Conservation (phyloP, 192 early-diverging fungal genomes). For the Backusella sp. region DNA sequence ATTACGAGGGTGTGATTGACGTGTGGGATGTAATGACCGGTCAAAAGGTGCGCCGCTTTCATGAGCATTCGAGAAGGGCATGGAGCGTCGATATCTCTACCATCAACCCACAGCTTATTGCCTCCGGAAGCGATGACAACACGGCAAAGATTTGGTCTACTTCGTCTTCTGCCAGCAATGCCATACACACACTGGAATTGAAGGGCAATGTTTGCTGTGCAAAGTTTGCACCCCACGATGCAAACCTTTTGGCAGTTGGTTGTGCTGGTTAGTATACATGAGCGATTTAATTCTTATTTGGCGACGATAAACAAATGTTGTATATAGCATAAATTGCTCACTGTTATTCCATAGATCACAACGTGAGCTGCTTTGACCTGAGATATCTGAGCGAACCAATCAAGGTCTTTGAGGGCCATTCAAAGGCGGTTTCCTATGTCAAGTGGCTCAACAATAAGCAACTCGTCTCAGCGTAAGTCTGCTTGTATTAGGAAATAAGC, state of each 20-base stretch:
- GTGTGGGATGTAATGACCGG: slow-evolving; percentile 86
- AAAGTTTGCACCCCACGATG: slow-evolving; percentile 80
- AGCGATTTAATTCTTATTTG: slow-evolving; percentile 4
- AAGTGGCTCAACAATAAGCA: slow-evolving; percentile 78
- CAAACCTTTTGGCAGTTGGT: slow-evolving; percentile 81
- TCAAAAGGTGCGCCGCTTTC: slow-evolving; percentile 56
- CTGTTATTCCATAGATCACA: slow-evolving; percentile 61
- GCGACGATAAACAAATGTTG: neutral
- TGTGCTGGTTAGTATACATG: slow-evolving; percentile 63
- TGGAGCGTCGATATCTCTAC: slow-evolving; percentile 91
- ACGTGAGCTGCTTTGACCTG: slow-evolving; percentile 90
- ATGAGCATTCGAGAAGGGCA: slow-evolving; percentile 90
- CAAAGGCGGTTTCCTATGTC: slow-evolving; percentile 94
- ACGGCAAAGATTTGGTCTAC: slow-evolving; percentile 89
- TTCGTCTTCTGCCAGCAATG: slow-evolving; percentile 51
- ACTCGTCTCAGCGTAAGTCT: slow-evolving; percentile 70
- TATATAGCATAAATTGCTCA: neutral
- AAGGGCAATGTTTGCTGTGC: slow-evolving; percentile 93
- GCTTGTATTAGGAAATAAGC: neutral
- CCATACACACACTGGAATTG: slow-evolving; percentile 79
- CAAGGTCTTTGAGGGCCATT: slow-evolving; percentile 79
- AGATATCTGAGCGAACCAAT: slow-evolving; percentile 70
- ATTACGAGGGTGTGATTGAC: slow-evolving; percentile 89
- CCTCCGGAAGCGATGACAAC: slow-evolving; percentile 90
- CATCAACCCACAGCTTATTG: slow-evolving; percentile 75